Evolutionary conservation across 2,329 filamentous ascomycete genomes (phyloP).

Genomic region (Shiraia sp.): DNA sequence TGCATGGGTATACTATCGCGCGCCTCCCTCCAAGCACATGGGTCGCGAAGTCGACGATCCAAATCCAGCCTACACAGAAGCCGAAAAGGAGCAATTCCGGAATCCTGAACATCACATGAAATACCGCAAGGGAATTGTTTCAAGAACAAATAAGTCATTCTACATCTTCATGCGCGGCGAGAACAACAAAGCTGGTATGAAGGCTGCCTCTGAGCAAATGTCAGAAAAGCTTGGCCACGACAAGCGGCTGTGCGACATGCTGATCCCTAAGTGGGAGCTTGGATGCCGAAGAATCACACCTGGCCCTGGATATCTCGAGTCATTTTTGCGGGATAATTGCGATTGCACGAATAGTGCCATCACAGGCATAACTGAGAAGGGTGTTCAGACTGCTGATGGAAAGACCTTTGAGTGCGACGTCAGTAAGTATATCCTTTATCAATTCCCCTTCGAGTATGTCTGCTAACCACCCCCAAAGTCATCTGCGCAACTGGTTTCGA

Average conservation of each 20-base stretch:
- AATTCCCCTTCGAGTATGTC: not conserved
- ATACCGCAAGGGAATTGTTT: constrained; percentile 22
- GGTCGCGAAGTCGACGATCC: constrained; percentile 24
- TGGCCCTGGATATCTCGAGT: constrained; percentile 54
- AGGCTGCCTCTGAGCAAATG: constrained; percentile 19
- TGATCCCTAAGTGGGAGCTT: constrained; percentile 29
- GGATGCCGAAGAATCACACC: constrained; percentile 47
- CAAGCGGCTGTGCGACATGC: constrained; percentile 16
- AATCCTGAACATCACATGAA: constrained; percentile 16
- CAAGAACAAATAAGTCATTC: constrained; percentile 23
- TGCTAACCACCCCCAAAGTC: constrained; percentile 1
- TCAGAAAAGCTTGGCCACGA: constrained; percentile 20
- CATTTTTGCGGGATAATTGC: constrained; percentile 52
- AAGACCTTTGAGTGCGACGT: constrained; percentile 46
- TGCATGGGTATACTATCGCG: constrained; percentile 26
- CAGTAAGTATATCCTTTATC: constrained; percentile 8
- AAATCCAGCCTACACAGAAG: constrained; percentile 21
- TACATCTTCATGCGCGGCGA: constrained; percentile 25
- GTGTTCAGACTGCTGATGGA: constrained; percentile 48
- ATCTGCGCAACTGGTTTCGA: constrained; percentile 48
- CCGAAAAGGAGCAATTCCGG: constrained; percentile 20
- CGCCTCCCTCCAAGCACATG: constrained; percentile 24
- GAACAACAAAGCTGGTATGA: constrained; percentile 21
- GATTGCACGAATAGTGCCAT: constrained; percentile 54
- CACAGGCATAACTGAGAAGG: constrained; percentile 48